Base-by-base conservation (phyloP, 2,329 filamentous ascomycete genomes). In the Clathrospora elynae region DNA sequence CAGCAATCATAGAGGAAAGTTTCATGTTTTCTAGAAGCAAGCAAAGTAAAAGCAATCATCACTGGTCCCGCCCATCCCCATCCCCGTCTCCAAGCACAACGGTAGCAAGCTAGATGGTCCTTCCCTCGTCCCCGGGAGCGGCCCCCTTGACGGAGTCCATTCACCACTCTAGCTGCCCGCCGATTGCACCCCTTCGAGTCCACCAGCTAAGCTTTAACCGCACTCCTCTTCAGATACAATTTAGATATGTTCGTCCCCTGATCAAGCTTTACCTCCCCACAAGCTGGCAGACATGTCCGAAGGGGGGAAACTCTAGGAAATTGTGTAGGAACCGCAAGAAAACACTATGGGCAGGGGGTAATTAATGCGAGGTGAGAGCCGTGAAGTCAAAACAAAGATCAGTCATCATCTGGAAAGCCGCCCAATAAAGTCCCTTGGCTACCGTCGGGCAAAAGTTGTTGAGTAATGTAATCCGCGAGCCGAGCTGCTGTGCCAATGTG, bases 231-330 rank as follows among this genome's bases (percentile, higher is more conserved):
- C 53, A 53, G 34, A 45, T 55, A 57, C 53, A 70, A 68, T 68
- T 70, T 70, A 55, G 49, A 48, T 60, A 46, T 67, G 45, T 58
- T 67, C 66, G 56, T 67, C 67, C 67, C 68, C 67, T 64, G 43
- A 44, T 49, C 53, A 46, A 64, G 53, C 60, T 59, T 61, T 57
- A 68, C 68, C 60, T 70, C 68, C 68, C 68, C 68, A 70, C 62
- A 65, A 64, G 67, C 68, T 66, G 67, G 61, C 57, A 69, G 64
- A 70, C 67, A 70, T 63, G 52, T 62, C 60, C 54, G 63, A 62
- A 66, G 62, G 62, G 51, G 62, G 58, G 53, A 60, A 63, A 64
- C 59, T 58, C 56, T 59, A 64, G 51, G 61, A 57, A 63, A 61
- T 55, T 46, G 49, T 43, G 35, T 45, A 59, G 44, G 46, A 53